A percentile compares a stretch with the other conserved stretches of the same genome.
Evolutionary conservation across 2,329 filamentous ascomycete species (phyloP).

Genomic region (Aschersonia sp.): DNA sequence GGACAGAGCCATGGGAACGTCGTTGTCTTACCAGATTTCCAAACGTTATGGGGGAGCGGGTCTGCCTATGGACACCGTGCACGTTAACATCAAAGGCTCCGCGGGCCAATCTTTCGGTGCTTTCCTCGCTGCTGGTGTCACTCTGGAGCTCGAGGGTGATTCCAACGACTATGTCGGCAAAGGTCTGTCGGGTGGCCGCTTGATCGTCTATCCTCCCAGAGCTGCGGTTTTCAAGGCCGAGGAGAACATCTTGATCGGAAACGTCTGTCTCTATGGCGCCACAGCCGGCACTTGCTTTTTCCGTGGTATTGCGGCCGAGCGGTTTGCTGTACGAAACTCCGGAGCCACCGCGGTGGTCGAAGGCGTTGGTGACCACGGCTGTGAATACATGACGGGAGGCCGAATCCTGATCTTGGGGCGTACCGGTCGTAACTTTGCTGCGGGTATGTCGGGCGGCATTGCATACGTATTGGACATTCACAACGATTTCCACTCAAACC

Average conservation of each 20-base stretch:
- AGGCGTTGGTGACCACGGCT: conserved; percentile 89
- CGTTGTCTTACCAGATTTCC: conserved; percentile 89
- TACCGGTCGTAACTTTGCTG: conserved; percentile 92
- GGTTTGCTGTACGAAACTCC: conserved; percentile 92
- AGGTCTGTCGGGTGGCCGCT: conserved; percentile 78
- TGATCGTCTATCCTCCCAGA: conserved; percentile 87
- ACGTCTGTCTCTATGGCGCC: conserved; percentile 89
- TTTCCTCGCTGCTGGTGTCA: conserved; percentile 84
- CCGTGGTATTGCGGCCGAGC: conserved; percentile 90
- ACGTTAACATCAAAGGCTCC: conserved; percentile 91
- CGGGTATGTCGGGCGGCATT: conserved; percentile 97
- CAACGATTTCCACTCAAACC: conserved; percentile 79
- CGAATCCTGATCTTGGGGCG: conserved; percentile 74
- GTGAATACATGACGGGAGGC: conserved; percentile 98
- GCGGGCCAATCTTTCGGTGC: conserved; percentile 95
- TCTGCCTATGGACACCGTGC: conserved; percentile 81
- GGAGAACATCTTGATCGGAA: conserved; percentile 87
- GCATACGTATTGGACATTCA: conserved; percentile 86
- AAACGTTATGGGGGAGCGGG: conserved; percentile 83
- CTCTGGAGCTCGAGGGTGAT: conserved; percentile 88
- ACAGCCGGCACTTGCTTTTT: conserved; percentile 89
- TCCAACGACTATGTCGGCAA: conserved; percentile 96
- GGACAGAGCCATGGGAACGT: conserved; percentile 84
- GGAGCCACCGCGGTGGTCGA: conserved; percentile 93
- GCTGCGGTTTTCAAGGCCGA: conserved; percentile 88